A percentile compares a stretch with the other conserved stretches of the same genome.
Evolutionary conservation across 2,329 filamentous ascomycete species (phyloP).

Genomic region (Fusarium acutatum): DNA sequence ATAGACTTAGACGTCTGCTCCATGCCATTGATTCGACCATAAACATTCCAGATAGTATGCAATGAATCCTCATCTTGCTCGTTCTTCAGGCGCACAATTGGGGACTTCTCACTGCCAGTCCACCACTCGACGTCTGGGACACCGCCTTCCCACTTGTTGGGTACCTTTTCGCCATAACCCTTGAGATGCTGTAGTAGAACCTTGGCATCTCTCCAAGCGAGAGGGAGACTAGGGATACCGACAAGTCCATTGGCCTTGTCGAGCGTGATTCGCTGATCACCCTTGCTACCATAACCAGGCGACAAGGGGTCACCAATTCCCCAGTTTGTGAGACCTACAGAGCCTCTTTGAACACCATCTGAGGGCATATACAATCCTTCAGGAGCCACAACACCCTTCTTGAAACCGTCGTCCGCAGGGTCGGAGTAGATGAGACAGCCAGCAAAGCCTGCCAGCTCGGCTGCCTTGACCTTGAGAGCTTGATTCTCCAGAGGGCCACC

Average conservation of each 20-base stretch:
- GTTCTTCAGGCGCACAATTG: slow-evolving; percentile 83
- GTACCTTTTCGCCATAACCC: slow-evolving; percentile 75
- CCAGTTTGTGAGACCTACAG: slow-evolving; percentile 82
- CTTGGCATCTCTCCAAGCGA: slow-evolving; percentile 90
- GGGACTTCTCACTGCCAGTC: slow-evolving; percentile 79
- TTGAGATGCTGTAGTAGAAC: slow-evolving; percentile 78
- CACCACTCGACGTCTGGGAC: slow-evolving; percentile 85
- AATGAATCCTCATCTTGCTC: slow-evolving; percentile 83
- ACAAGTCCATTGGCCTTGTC: slow-evolving; percentile 77
- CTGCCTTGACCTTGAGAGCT: slow-evolving; percentile 87
- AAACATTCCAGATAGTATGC: slow-evolving; percentile 91
- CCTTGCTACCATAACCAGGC: slow-evolving; percentile 81
- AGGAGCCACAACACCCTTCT: slow-evolving; percentile 76
- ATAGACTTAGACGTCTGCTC: slow-evolving; percentile 86
- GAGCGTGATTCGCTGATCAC: slow-evolving; percentile 70
- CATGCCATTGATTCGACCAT: slow-evolving; percentile 83
- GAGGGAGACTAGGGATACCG: slow-evolving; percentile 87
- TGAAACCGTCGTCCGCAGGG: slow-evolving; percentile 83
- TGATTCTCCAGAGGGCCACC: slow-evolving; percentile 77
- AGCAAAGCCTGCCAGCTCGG: slow-evolving; percentile 83
- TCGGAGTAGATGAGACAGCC: slow-evolving; percentile 95
- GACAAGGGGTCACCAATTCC: slow-evolving; percentile 92
- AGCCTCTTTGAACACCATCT: slow-evolving; percentile 83
- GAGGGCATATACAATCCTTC: slow-evolving; percentile 81
- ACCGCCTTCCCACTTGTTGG: slow-evolving; percentile 77